These are phyloP conservation scores for Mortierella alpina DNA, from an alignment of 192 early-diverging fungal species.

Conservation along the genomic window DNA sequence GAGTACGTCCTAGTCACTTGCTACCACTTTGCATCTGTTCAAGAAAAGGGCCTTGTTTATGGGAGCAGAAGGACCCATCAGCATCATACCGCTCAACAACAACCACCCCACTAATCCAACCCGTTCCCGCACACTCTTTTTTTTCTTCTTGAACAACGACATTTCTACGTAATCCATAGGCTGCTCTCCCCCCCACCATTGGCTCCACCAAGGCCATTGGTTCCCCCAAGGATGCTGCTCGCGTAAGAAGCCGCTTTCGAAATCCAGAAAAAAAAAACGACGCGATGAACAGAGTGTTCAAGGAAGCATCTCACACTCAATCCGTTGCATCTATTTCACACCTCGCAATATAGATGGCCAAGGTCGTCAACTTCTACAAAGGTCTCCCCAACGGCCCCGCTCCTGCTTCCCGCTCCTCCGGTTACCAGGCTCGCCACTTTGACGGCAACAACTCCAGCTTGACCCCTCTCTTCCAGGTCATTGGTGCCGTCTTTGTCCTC, in stretches of 20 bases:
- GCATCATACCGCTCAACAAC: no score
- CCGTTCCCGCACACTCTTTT: not conserved
- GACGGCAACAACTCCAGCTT: slow-evolving; percentile 76
- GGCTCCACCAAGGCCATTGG: slow-evolving; percentile 73
- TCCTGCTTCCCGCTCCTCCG: slow-evolving; percentile 62
- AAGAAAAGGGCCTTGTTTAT: not conserved
- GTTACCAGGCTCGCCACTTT: slow-evolving; percentile 81
- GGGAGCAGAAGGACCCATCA: no score
- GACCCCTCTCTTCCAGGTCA: slow-evolving; percentile 72
- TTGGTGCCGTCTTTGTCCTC: slow-evolving; percentile 65
- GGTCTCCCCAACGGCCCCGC: slow-evolving; percentile 78
- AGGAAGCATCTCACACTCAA: not conserved
- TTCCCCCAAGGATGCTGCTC: slow-evolving; percentile 62
- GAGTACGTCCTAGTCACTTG: slow-evolving; percentile 23
- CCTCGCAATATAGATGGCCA: slow-evolving; percentile 51
- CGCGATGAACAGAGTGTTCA: not conserved
- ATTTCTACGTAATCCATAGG: slow-evolving; percentile 25
- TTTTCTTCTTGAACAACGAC: not conserved
- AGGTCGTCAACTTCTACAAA: slow-evolving; percentile 80
- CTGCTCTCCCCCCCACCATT: slow-evolving; percentile 79
- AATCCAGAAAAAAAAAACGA: not conserved
- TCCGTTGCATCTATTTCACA: not conserved
- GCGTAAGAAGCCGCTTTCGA: slow-evolving; percentile 35
- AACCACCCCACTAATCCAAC: no score
- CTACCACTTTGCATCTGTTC: not conserved